Conservation (phyloP, 805 yeast genomes). For the Zygoascus flipseniorum region DNA sequence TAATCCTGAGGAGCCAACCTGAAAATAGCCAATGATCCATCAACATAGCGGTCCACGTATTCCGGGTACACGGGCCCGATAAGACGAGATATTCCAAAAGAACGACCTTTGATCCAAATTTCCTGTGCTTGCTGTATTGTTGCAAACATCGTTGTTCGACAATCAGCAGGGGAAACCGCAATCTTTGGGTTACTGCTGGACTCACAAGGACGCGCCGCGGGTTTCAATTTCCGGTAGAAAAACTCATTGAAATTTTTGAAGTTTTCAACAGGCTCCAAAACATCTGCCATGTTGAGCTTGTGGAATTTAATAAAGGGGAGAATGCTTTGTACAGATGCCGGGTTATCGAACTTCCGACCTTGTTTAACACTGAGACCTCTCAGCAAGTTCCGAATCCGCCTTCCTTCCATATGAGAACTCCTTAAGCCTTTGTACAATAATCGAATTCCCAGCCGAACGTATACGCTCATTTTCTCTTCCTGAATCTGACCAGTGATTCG, state of each 20-base stretch:
- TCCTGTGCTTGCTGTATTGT: slow-evolving; percentile 53
- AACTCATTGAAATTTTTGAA: slow-evolving; percentile 80
- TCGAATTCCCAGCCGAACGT: slow-evolving; percentile 81
- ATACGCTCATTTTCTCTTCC: slow-evolving; percentile 88
- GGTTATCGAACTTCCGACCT: slow-evolving; percentile 74
- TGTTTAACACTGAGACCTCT: slow-evolving; percentile 65
- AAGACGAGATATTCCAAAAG: slow-evolving; percentile 59
- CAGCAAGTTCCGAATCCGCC: slow-evolving; percentile 49
- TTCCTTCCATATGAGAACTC: slow-evolving; percentile 43
- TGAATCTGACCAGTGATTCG: slow-evolving; percentile 78
- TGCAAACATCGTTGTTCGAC: slow-evolving; percentile 66
- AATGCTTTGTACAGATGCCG: slow-evolving; percentile 58
- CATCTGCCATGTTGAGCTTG: slow-evolving; percentile 66
- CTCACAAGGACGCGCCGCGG: slow-evolving; percentile 64
- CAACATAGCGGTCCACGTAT: slow-evolving; percentile 32
- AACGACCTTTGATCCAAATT: slow-evolving; percentile 84
- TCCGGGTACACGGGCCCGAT: slow-evolving; percentile 37
- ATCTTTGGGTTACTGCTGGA: slow-evolving; percentile 41
- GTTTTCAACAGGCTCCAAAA: slow-evolving; percentile 40
- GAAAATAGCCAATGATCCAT: slow-evolving; percentile 67
- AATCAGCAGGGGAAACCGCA: slow-evolving; percentile 77
- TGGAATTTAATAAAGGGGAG: slow-evolving; percentile 75
- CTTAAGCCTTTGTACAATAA: slow-evolving; percentile 68
- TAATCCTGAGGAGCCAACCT: slow-evolving; percentile 96
- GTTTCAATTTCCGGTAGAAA: slow-evolving; percentile 69